Conservation (phyloP, 1,284 basidiomycete genomes). For the Hypsizygus ulmarius region DNA sequence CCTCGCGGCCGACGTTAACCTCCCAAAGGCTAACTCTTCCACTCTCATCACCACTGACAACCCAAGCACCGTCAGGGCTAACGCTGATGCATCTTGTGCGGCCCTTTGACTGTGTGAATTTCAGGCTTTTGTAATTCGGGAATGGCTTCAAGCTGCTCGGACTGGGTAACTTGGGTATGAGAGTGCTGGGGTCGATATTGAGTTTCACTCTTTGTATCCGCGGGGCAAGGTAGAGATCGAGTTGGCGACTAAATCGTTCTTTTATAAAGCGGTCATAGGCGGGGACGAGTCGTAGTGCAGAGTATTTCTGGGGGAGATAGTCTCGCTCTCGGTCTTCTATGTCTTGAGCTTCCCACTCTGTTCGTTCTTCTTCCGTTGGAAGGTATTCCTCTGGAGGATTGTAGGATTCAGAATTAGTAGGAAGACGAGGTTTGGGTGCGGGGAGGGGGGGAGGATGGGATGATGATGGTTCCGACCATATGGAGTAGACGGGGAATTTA, state of each 20-base stretch:
- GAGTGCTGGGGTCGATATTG: slow-evolving; percentile 86
- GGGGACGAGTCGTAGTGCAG: slow-evolving; percentile 85
- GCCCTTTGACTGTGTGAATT: slow-evolving; percentile 67
- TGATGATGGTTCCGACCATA: slow-evolving; percentile 82
- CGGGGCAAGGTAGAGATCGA: slow-evolving; percentile 97
- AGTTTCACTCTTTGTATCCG: slow-evolving; percentile 86
- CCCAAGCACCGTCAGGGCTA: slow-evolving; percentile 91
- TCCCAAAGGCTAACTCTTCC: slow-evolving; percentile 93
- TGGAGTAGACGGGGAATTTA: slow-evolving; percentile 81
- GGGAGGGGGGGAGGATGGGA: slow-evolving; percentile 80
- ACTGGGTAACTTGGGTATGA: slow-evolving; percentile 95
- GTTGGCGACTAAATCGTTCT: slow-evolving; percentile 90
- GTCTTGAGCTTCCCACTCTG: slow-evolving; percentile 84
- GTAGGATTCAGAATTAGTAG: slow-evolving; percentile 93
- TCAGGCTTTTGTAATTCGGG: slow-evolving; percentile 82
- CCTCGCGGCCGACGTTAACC: slow-evolving; percentile 86
- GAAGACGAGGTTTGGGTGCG: slow-evolving; percentile 89
- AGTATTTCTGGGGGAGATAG: slow-evolving; percentile 88
- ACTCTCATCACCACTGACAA: slow-evolving; percentile 88
- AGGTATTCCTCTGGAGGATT: slow-evolving; percentile 98
- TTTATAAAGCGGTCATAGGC: slow-evolving; percentile 92
- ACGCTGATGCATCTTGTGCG: slow-evolving; percentile 78
- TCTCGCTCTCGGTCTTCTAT: slow-evolving; percentile 90
- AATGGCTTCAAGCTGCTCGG: slow-evolving; percentile 93
- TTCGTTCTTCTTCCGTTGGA: slow-evolving; percentile 83